These are phyloP conservation scores for Eustoma russellianum DNA, from an alignment of 257 asterid species.

Conservation along the genomic window DNA sequence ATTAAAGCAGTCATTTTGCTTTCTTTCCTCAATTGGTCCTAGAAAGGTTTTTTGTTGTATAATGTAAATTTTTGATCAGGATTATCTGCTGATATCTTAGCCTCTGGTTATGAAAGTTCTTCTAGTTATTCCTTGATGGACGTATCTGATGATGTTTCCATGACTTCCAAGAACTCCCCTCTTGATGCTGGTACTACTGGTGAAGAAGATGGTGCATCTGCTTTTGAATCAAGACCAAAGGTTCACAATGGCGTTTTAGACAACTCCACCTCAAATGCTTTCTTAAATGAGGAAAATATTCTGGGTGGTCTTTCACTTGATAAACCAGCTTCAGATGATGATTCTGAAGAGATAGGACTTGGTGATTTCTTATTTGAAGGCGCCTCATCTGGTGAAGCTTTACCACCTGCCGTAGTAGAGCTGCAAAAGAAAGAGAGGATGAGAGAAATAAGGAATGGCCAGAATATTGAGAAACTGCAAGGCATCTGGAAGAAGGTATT, in stretches of 20 bases:
- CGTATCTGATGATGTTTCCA: conserved; percentile 27
- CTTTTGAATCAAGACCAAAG: conserved; percentile 23
- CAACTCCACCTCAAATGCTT: conserved; percentile 19
- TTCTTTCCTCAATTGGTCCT: conserved; percentile 13
- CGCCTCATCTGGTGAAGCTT: conserved; percentile 28
- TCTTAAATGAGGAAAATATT: conserved; percentile 19
- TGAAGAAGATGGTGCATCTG: conserved; percentile 24
- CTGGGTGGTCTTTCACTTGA: conserved; percentile 20
- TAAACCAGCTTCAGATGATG: conserved; percentile 34
- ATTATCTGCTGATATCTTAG: conserved; percentile 58
- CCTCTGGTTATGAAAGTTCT: conserved; percentile 51
- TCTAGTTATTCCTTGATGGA: conserved; percentile 32
- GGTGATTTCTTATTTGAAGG: conserved; percentile 72
- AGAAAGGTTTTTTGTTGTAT: conserved; percentile 8
- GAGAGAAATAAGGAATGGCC: conserved; percentile 60
- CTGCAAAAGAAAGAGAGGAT: conserved; percentile 59
- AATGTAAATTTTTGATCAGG: conserved; percentile 44
- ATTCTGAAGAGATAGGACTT: conserved; percentile 65
- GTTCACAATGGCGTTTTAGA: conserved; percentile 31
- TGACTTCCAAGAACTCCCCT: conserved; percentile 26
- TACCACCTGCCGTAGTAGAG: conserved; percentile 47
- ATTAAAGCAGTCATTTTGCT: conserved; percentile 10
- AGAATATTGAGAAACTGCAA: conserved; percentile 68
- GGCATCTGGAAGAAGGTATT: conserved; percentile 97
- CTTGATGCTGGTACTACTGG: conserved; percentile 20